Base-by-base conservation (phyloP, 176 grass and related monocot genomes). In the Coix lacrymajobi region DNA sequence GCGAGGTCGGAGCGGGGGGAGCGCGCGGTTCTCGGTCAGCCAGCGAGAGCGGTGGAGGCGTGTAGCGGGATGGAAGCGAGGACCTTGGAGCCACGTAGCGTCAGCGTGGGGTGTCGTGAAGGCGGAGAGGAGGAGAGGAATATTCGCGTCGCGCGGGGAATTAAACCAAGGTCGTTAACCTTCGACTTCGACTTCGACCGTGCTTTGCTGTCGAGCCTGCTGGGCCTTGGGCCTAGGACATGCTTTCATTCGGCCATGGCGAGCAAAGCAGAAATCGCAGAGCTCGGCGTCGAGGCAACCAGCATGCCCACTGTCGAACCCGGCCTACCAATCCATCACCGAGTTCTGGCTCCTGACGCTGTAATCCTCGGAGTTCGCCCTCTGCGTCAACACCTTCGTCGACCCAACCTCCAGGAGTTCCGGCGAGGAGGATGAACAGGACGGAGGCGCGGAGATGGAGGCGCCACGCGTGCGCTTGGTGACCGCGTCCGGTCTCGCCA, bases 131-230 rank as follows among this genome's bases (percentile, higher is more conserved):
- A 32, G 26, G 62, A 44, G 13, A 36, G 64, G 74, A 62, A 85
- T 71, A 85, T 85, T 78, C 75, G 64, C 16, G 40, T 70, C 3
- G 28, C 20, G 29, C 51, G 29, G 51, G 52, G 74, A 78, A 71
- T 77, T 39, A 83, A 75, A 75, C 70, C 19, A 14, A 28, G n/a
- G 12, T 19, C 1, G 40, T 19, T 3, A n/a, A n/a, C n/a, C n/a
- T n/a, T n/a, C n/a, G n/a, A n/a, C n/a, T n/a, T n/a, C n/a, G n/a
- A n/a, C n/a, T n/a, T 22, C 34, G 22, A 1, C 65, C 1, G 3
- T 40, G 65, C 9, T n/a, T 22, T 69, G 33, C 20, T 69, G 22
- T 69, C n/a, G 13, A 72, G 3, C 69, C 22, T 29, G 68, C 7
- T 25, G 63, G 31, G 63, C 63, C 31, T 32, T 22, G 66, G 66